These are phyloP conservation scores for Pestalotiopsis sp. DNA, from an alignment of 2,329 filamentous ascomycete genomes.

Conservation along the genomic window DNA sequence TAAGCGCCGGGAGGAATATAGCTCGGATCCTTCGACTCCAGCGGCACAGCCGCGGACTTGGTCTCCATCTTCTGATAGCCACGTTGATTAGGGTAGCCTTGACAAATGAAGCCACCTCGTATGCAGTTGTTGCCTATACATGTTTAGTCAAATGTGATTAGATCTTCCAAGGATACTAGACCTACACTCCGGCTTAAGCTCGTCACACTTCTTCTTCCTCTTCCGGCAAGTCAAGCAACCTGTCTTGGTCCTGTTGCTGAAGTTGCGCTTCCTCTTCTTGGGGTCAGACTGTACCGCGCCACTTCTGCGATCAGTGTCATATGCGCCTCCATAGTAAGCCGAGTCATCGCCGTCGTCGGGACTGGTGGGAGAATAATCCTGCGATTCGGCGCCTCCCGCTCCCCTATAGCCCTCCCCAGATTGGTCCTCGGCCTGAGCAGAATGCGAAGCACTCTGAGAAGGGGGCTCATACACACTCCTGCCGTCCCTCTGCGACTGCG, in stretches of 20 bases:
- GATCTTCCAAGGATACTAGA: conserved; percentile 20
- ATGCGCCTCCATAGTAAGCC: conserved; percentile 44
- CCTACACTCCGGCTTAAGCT: conserved; percentile 90
- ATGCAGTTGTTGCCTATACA: conserved; percentile 81
- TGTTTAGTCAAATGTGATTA: not conserved
- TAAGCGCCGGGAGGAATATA: conserved; percentile 66
- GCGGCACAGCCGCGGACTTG: conserved; percentile 69
- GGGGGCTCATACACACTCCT: conserved; percentile 49
- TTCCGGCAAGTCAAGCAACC: conserved; percentile 90
- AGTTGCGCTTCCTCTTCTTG: conserved; percentile 77
- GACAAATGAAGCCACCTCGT: conserved; percentile 87
- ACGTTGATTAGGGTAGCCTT: conserved; percentile 84
- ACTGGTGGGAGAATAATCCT: conserved; percentile 56
- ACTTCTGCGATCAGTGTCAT: conserved; percentile 48
- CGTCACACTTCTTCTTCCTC: conserved; percentile 98
- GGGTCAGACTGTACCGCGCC: conserved; percentile 60
- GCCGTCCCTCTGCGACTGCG: conserved; percentile 50
- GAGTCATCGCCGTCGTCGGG: conserved; percentile 57
- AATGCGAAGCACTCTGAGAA: conserved; percentile 46
- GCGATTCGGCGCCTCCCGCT: conserved; percentile 38
- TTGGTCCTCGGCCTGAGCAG: conserved; percentile 53
- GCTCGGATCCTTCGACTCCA: conserved; percentile 80
- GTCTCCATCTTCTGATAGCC: conserved; percentile 79
- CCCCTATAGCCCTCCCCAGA: conserved; percentile 47
- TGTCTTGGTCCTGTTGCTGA: conserved; percentile 95